These are phyloP conservation scores for Agaricus sinodeliciosus DNA, from an alignment of 768 basidiomycete genomes.

Conservation along the genomic window DNA sequence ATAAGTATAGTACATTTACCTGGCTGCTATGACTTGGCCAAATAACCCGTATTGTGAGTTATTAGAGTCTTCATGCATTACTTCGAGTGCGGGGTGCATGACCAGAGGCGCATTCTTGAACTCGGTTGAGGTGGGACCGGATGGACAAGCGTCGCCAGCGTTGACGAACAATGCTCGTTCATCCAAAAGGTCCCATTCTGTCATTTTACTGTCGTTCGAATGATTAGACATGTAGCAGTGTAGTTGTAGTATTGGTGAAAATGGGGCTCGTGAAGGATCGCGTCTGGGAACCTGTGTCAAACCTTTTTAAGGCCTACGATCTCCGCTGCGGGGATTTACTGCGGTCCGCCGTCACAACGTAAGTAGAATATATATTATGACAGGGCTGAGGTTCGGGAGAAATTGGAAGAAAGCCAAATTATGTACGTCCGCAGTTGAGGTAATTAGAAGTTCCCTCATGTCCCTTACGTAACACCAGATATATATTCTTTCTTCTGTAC, in stretches of 20 bases:
- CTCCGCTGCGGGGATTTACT: no score
- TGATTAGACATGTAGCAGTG: neutral
- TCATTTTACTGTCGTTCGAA: conserved; percentile 10
- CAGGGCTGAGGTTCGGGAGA: no score
- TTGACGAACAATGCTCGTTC: conserved; percentile 16
- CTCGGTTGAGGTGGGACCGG: conserved; percentile 26
- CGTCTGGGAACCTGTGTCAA: no score
- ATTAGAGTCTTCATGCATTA: conserved; percentile 18
- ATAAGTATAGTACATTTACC: conserved; percentile 26
- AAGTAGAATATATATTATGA: no score
- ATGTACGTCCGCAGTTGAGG: neutral
- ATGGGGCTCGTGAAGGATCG: no score
- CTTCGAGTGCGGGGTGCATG: conserved; percentile 39
- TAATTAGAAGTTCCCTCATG: neutral
- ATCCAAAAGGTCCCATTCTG: conserved; percentile 25
- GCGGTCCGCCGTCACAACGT: no score
- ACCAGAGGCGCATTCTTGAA: conserved; percentile 43
- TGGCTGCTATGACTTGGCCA: conserved; percentile 38
- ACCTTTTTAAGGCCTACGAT: no score
- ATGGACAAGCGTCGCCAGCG: conserved; percentile 11
- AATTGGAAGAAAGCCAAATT: no score
- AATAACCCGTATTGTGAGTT: conserved; percentile 56
- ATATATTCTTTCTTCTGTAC: neutral
- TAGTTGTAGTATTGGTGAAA: no score
- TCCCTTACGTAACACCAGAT: neutral